Conservation (phyloP, 179 eudicot species). For the Sideroxylon spinosum region DNA sequence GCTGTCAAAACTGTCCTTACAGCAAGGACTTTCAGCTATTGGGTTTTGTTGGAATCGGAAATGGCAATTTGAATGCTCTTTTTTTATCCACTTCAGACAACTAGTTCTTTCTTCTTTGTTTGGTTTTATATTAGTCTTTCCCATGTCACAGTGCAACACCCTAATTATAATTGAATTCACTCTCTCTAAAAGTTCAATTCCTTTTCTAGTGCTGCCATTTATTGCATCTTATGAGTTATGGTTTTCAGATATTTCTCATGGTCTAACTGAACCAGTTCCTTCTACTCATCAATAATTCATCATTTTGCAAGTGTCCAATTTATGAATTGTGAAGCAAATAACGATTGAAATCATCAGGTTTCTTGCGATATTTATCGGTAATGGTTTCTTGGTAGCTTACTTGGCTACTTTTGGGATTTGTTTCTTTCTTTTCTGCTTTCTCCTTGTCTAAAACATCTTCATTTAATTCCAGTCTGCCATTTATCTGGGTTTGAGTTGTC, state of each 20-base stretch:
- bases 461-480: constrained; percentile 15
- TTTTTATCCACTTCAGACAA: constrained; percentile 37
- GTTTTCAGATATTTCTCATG: constrained; percentile 49
- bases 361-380: constrained; percentile 29
- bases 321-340: constrained; percentile 28
- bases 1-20: constrained; percentile 48
- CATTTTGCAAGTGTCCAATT: constrained; percentile 43
- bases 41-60: constrained; percentile 37
- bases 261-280: constrained; percentile 32
- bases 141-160: constrained; percentile 30
- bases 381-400: constrained; percentile 28
- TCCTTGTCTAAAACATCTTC: constrained; percentile 24
- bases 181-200: constrained; percentile 23
- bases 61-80: constrained; percentile 33
- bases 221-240: constrained; percentile 29
- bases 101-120: constrained; percentile 39
- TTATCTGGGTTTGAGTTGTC: constrained; percentile 13
- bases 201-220: constrained; percentile 25
- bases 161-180: constrained; percentile 30
- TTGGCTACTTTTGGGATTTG: constrained; percentile 21
- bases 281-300: constrained; percentile 46
- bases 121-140: constrained; percentile 30
- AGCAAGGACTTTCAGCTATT: constrained; percentile 38
- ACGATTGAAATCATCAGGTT: constrained; percentile 26
- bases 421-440: constrained; percentile 21